A percentile compares a stretch with the other conserved stretches of the same genome.
Conservation (phyloP, 768 basidiomycete species). For the Lentinula guzmanii region DNA sequence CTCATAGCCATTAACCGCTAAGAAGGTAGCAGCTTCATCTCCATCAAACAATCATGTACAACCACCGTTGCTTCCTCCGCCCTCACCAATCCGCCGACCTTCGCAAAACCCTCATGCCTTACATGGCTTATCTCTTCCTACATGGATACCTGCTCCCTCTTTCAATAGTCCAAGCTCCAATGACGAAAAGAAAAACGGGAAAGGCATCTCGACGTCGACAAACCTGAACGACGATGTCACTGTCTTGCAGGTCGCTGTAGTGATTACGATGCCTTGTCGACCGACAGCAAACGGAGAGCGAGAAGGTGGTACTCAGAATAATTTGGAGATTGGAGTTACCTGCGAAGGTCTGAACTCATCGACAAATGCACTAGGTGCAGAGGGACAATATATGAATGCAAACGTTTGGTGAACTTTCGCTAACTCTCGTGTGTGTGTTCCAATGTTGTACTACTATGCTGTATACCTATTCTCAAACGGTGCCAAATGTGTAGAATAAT, state of each 20-base stretch:
- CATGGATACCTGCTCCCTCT: not conserved
- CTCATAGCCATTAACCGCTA: not conserved
- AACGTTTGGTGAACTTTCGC: not conserved
- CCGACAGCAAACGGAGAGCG: slow-evolving; percentile 8
- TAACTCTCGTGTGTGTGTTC: not conserved
- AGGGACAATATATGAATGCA: not conserved
- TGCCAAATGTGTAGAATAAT: not conserved
- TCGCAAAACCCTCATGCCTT: slow-evolving; percentile 7
- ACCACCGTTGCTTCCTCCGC: not conserved
- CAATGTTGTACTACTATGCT: not conserved
- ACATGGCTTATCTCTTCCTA: slow-evolving; percentile 8
- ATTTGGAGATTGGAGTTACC: not conserved
- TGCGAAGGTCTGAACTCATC: not conserved
- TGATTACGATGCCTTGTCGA: slow-evolving; percentile 41
- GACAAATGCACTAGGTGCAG: not conserved
- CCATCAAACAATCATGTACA: not conserved
- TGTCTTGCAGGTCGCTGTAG: slow-evolving; percentile 32
- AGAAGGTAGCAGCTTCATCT: not conserved
- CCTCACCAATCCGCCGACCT: not conserved
- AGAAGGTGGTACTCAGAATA: not conserved
- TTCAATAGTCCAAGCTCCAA: not conserved
- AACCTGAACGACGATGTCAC: not conserved
- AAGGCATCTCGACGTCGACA: slow-evolving; percentile 12
- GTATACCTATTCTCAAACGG: not conserved
- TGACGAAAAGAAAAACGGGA: not conserved